Conservation (phyloP, 805 yeast genomes). For the Wickerhamomyces mucosus region DNA sequence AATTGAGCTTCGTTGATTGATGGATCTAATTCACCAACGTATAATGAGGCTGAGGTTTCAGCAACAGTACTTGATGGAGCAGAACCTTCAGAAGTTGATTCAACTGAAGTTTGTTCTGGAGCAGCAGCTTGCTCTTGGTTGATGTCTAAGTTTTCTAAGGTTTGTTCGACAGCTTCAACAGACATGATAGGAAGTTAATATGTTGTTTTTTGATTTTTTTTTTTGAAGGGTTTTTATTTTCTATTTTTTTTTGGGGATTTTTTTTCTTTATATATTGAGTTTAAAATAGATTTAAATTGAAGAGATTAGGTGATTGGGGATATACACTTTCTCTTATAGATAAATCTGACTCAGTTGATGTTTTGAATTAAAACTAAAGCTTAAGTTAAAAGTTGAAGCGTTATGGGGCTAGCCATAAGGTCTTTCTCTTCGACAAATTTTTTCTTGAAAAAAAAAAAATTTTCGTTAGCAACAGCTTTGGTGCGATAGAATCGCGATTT, state of each 20-base stretch:
- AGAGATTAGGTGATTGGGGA: too few species aligned
- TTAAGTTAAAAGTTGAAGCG: too few species aligned
- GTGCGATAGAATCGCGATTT: too few species aligned
- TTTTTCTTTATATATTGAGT: too few species aligned
- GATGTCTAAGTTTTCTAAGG: slow-evolving; percentile 37
- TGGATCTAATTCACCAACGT: slow-evolving; percentile 95
- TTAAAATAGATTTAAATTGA: too few species aligned
- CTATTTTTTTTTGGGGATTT: slow-evolving; percentile 16
- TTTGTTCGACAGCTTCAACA: slow-evolving; percentile 31
- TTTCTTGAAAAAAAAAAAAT: too few species aligned
- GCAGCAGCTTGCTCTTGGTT: slow-evolving; percentile 20
- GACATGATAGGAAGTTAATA: slow-evolving; percentile 20
- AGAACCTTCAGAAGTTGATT: slow-evolving; percentile 15
- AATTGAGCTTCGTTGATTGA: slow-evolving; percentile 88
- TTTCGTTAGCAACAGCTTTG: too few species aligned
- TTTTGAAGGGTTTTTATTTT: slow-evolving; percentile 12
- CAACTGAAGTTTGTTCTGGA: slow-evolving; percentile 22
- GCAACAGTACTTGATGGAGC: slow-evolving; percentile 26
- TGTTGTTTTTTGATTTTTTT: slow-evolving; percentile 3
- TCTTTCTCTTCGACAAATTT: too few species aligned
- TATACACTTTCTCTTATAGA: too few species aligned
- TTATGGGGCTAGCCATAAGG: too few species aligned
- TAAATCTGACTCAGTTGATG: too few species aligned
- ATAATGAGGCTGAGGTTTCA: slow-evolving; percentile 72
- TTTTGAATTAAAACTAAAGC: too few species aligned